Base-by-base conservation (phyloP, 176 grass and related monocot genomes). In the Ensete ventricosum region DNA sequence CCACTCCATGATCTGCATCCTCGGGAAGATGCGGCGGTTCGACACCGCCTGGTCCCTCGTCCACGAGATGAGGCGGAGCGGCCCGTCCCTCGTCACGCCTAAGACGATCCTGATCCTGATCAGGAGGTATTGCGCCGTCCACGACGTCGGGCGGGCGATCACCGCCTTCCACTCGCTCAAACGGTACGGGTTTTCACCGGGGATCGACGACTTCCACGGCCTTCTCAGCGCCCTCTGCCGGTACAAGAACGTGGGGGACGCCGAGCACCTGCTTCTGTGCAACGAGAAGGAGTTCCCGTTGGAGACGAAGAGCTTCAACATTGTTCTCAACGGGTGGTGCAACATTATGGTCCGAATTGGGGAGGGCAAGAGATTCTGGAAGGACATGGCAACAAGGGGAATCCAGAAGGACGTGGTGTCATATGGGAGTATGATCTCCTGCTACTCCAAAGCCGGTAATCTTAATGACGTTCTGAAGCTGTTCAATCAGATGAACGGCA, bases 231-330 rank as follows among this genome's bases (percentile, higher is more conserved):
- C 90, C 1, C 88, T 97, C 21, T 88, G 87, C 66, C 77, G 93
- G 26, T 93, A 93, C 80, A 97, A 93, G 85, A 93, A 88, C 64
- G 83, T 90, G 8, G 69, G 78, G 73, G 87, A 97, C 23, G 90
- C 85, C 8, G 93, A 97, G 82, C 83, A 97, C 74, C 74, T 97
- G 81, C 82, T 97, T 1, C 54, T 97, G 48, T 88, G 83, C 77
- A 89, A 87, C 62, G 81, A 87, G 55, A 62, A 76, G 19, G 64
- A 75, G 23, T 93, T 90, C 75, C 88, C 85, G 4, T 91, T 93
- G 17, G 82, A 93, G 76, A 93, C 84, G 73, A 93, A 97, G 80
- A 90, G 94, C 75, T 97, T 93, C 51, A 97, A 91, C 80, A 91
- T 93, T 25, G 83, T 93, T 16, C 87, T 97, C 66, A 97, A 89